Evolutionary conservation across 345 rosid species (phyloP).

Genomic region (Eutrema yunnanense): DNA sequence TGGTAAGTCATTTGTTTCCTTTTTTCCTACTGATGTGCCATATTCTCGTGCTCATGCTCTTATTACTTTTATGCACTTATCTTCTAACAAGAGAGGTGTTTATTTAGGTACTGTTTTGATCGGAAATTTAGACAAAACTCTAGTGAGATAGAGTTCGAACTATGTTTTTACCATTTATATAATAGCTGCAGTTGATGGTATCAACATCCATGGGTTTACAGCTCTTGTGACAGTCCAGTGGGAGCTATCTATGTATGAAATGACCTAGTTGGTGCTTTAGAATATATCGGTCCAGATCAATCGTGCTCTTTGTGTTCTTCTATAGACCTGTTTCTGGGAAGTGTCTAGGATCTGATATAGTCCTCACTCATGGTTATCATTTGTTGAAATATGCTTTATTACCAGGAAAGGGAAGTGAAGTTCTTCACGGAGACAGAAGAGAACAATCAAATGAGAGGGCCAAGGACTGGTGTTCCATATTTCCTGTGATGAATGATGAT

Average conservation of each 20-base stretch:
- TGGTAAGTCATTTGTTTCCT: conserved; percentile 46
- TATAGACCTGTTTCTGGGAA: neutral
- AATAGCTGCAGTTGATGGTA: neutral
- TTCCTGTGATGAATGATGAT: conserved; percentile 50
- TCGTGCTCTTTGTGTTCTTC: neutral
- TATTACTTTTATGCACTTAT: neutral
- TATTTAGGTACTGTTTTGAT: neutral
- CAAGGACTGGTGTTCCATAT: conserved; percentile 96
- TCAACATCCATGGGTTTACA: too few species aligned
- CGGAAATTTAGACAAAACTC: neutral
- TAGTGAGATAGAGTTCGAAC: neutral
- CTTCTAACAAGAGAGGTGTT: neutral
- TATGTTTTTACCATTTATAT: neutral
- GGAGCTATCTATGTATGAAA: neutral
- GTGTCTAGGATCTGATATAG: neutral
- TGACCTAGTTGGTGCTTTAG: neutral
- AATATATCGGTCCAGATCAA: neutral
- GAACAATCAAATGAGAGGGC: conserved; percentile 99
- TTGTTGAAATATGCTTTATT: neutral
- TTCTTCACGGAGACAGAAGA: conserved; percentile 98
- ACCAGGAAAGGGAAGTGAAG: conserved; percentile 94
- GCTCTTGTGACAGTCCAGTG: too few species aligned
- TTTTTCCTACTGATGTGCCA: neutral
- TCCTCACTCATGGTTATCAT: neutral
- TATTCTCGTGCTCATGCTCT: neutral